Conservation (phyloP, 345 rosid genomes). For the Laguncularia racemosa region DNA sequence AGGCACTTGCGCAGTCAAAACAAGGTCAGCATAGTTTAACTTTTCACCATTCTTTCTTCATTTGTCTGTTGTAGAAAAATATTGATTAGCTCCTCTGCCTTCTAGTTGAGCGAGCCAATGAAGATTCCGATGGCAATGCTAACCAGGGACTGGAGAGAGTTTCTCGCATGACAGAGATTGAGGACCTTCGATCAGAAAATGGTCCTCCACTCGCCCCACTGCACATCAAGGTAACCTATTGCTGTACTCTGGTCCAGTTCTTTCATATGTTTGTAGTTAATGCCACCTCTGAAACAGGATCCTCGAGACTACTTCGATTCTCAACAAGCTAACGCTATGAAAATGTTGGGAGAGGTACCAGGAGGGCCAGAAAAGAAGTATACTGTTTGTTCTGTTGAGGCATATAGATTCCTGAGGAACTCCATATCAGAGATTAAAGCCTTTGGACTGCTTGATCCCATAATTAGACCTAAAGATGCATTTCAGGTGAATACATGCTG, state of each 20-base stretch:
- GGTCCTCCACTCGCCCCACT: constrained; percentile 61
- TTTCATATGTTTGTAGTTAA: constrained; percentile 9
- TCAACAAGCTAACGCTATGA: constrained; percentile 69
- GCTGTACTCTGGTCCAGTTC: neutral
- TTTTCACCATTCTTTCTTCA: neutral
- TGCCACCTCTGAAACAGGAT: constrained; percentile 37
- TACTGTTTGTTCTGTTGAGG: constrained; percentile 43
- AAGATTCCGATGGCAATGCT: constrained; percentile 34
- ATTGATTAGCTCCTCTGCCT: neutral
- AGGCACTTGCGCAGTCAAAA: constrained; percentile 74
- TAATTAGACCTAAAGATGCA: constrained; percentile 68
- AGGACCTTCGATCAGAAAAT: constrained; percentile 68
- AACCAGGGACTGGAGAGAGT: constrained; percentile 37
- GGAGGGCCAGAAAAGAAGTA: constrained; percentile 30
- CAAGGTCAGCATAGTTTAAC: constrained; percentile 38
- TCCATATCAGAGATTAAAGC: constrained; percentile 49
- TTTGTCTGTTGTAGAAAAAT: constrained; percentile 2
- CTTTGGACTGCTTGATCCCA: constrained; percentile 51
- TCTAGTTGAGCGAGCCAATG: constrained; percentile 29
- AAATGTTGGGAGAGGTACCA: constrained; percentile 35
- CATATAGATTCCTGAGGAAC: constrained; percentile 53
- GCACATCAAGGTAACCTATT: constrained; percentile 57
- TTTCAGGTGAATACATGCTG: constrained; percentile 42
- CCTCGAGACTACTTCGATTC: constrained; percentile 96
- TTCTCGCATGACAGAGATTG: constrained; percentile 60